A percentile compares a stretch with the other conserved stretches of the same genome.
Conservation (phyloP, 306 rosid genomes). For the Vicia villosa region DNA sequence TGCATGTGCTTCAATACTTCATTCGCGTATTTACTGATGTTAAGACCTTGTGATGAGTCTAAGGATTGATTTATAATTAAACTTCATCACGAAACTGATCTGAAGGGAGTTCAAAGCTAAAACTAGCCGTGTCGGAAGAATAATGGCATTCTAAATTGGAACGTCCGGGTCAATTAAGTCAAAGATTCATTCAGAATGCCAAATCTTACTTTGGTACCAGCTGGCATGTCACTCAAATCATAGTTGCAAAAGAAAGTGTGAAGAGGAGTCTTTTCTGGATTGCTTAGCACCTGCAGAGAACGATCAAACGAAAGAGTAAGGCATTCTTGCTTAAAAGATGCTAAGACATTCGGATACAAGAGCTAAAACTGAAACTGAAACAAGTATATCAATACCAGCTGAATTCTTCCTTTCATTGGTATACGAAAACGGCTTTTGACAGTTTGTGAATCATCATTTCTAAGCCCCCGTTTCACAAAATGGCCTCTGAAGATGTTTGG, state of each 20-base stretch:
- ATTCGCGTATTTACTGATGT: neutral
- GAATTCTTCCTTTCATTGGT: constrained; percentile 95
- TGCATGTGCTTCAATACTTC: constrained; percentile 18
- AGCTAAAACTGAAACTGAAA: constrained; percentile 38
- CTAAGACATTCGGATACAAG: constrained; percentile 32
- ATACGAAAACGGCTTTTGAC: constrained; percentile 81
- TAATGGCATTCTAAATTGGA: constrained; percentile 19
- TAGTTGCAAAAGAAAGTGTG: constrained; percentile 99
- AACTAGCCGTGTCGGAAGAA: constrained; percentile 3
- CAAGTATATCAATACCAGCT: constrained; percentile 63
- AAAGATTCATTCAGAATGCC: constrained; percentile 13
- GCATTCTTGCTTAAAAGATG: neutral
- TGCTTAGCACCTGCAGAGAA: constrained; percentile 85
- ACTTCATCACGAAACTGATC: constrained; percentile 8
- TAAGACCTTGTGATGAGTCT: constrained; percentile 3
- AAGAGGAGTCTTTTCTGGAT: constrained; percentile 98
- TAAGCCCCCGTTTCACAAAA: constrained; percentile 52
- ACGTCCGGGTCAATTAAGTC: constrained; percentile 12
- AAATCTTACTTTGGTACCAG: constrained; percentile 87
- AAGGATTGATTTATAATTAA: constrained; percentile 23
- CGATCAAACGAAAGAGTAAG: constrained; percentile 30
- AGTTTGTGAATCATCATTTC: constrained; percentile 68
- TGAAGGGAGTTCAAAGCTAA: constrained; percentile 19
- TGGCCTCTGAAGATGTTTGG: constrained; percentile 60
- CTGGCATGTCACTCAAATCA: constrained; percentile 95